These are phyloP conservation scores for Rhynchospora breviuscula DNA, from an alignment of 176 grass and related monocot genomes.

Conservation along the genomic window DNA sequence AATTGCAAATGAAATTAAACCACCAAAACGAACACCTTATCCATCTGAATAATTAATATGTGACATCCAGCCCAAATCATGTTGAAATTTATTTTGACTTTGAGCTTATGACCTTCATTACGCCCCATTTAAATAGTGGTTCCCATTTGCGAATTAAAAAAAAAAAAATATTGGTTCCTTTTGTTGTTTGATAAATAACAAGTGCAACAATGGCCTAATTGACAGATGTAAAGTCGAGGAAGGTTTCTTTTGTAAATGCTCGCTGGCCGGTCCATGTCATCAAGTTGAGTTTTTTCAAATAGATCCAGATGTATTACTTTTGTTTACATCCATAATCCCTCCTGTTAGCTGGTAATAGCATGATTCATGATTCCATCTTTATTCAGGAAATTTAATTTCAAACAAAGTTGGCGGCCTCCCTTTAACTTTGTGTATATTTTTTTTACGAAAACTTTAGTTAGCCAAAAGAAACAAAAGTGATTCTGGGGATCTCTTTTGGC, in stretches of 20 bases:
- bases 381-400: background rate
- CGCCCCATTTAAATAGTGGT: too few relatives aligned
- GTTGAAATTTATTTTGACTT: background rate
- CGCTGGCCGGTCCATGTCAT: background rate
- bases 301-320: background rate
- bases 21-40: background rate
- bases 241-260: background rate
- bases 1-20: background rate
- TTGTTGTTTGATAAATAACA: background rate
- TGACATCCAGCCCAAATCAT: background rate
- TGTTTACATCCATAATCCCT: background rate
- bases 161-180: background rate
- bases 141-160: too few relatives aligned
- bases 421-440: conserved; percentile 23
- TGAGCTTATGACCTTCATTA: too few relatives aligned
- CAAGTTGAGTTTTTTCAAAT: background rate
- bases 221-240: background rate
- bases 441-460: conserved; percentile 14
- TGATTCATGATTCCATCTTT: background rate
- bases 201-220: background rate
- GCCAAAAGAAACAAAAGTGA: conserved; percentile 12
- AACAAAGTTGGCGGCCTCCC: conserved; percentile 8
- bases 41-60: background rate
- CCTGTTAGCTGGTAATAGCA: background rate
- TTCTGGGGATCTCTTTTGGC: background rate